phyloP scores from a whole-genome alignment of 106 monocot genomes.

The Amphibolis antarctica region DNA sequence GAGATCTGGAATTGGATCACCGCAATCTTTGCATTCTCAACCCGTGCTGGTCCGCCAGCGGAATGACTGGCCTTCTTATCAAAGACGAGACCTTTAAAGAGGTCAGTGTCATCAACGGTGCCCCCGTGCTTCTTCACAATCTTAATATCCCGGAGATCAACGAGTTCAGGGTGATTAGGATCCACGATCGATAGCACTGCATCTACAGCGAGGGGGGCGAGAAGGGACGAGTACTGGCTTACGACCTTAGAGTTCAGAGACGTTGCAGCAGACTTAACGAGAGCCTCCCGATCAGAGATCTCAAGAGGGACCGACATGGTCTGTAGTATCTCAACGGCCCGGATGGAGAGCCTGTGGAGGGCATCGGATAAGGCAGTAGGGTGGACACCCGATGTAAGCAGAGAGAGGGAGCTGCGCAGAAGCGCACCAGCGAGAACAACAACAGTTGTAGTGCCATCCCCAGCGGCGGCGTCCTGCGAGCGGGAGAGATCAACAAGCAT shows the following conservation, averaged over 20 bases:
- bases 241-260: constrained; percentile 90
- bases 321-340: constrained; percentile 49
- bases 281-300: constrained; percentile 71
- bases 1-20: constrained; percentile 97
- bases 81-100: constrained; percentile 67
- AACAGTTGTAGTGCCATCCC: constrained; percentile 86
- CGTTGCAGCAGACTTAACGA: constrained; percentile 84
- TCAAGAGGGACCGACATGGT: constrained; percentile 63
- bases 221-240: constrained; percentile 83
- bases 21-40: constrained; percentile 88
- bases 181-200: constrained; percentile 71
- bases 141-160: constrained; percentile 68
- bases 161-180: constrained; percentile 63
- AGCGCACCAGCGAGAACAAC: constrained; percentile 85
- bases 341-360: constrained; percentile 50
- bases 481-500: constrained; percentile 79
- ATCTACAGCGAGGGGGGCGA: constrained; percentile 85
- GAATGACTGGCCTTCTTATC: constrained; percentile 82
- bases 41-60: constrained; percentile 63
- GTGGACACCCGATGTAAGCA: constrained; percentile 61
- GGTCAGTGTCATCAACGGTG: constrained; percentile 89
- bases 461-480: constrained; percentile 74
- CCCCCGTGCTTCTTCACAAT: constrained; percentile 91
- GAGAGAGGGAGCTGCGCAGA: constrained; percentile 38
- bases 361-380: constrained; percentile 75